These are phyloP conservation scores for Globisporangium solare DNA, from an alignment of 352 stramenopile genomes.

Conservation along the genomic window DNA sequence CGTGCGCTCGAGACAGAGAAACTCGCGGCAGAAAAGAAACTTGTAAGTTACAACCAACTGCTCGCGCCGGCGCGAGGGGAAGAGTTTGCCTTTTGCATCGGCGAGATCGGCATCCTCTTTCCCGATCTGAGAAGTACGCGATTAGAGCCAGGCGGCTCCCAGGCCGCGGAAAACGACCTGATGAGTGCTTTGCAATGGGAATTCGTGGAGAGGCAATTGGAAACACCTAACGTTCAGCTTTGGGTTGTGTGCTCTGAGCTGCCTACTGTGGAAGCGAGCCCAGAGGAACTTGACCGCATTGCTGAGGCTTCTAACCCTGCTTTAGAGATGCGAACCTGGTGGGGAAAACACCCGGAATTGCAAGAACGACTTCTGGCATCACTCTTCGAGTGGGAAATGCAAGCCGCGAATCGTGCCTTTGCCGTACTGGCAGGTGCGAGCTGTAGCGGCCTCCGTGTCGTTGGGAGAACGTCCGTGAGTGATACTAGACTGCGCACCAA, in stretches of 20 bases:
- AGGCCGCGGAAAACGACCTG: conserved; percentile 47
- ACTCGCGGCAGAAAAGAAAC: conserved; percentile 35
- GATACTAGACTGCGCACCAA: conserved; percentile 45
- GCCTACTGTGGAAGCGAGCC: conserved; percentile 36
- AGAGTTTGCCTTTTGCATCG: conserved; percentile 46
- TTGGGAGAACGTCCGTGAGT: conserved; percentile 32
- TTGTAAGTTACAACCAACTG: conserved; percentile 61
- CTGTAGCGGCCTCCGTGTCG: conserved; percentile 23
- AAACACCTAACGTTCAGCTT: conserved; percentile 22
- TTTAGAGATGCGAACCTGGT: conserved; percentile 30
- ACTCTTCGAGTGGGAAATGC: conserved; percentile 73
- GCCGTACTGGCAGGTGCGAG: conserved; percentile 37
- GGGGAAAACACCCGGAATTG: conserved; percentile 25
- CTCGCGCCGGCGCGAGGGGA: conserved; percentile 53
- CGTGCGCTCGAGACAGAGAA: conserved; percentile 48
- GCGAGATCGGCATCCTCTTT: conserved; percentile 43
- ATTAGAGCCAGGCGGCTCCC: conserved; percentile 52
- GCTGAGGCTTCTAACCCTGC: neutral
- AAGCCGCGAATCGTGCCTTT: conserved; percentile 36
- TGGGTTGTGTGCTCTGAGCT: conserved; percentile 50
- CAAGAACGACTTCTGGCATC: conserved; percentile 44
- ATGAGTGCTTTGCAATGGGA: conserved; percentile 58
- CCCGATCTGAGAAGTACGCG: conserved; percentile 58
- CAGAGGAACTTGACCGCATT: neutral
- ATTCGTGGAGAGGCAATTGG: conserved; percentile 45